phyloP scores from a whole-genome alignment of 345 rosid genomes.

The Eucalyptus sp. region DNA sequence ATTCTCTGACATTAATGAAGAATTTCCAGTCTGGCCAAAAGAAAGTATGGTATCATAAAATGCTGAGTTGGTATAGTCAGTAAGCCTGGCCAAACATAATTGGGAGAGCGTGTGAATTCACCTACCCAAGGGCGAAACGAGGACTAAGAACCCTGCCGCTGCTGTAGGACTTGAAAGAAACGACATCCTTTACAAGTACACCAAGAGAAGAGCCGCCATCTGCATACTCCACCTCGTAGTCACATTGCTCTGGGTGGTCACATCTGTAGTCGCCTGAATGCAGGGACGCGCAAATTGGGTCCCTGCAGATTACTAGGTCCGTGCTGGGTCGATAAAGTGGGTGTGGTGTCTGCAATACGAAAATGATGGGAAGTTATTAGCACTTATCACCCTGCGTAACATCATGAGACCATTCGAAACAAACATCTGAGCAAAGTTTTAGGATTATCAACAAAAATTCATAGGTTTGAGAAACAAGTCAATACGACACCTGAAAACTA shows the following conservation, averaged over 20 bases:
- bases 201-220: constrained; percentile 94
- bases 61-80: neutral
- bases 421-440: neutral
- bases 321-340: constrained; percentile 65
- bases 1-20: neutral
- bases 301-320: constrained; percentile 55
- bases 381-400: neutral
- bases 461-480: neutral
- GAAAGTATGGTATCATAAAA: neutral
- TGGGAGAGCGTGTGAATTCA: neutral
- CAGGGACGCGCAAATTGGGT: constrained; percentile 73
- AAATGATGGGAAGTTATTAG: neutral
- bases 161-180: constrained; percentile 47
- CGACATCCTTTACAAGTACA: constrained; percentile 71
- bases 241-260: constrained; percentile 62
- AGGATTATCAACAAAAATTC: neutral
- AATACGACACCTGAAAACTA: neutral
- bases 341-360: constrained; percentile 60
- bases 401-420: neutral
- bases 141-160: constrained; percentile 41
- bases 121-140: constrained; percentile 70
- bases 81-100: neutral
- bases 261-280: constrained; percentile 39
- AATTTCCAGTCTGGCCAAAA: neutral
- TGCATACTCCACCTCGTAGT: constrained; percentile 84